phyloP scores from a whole-genome alignment of 1,284 basidiomycete genomes.

The Sutorius eximius region DNA sequence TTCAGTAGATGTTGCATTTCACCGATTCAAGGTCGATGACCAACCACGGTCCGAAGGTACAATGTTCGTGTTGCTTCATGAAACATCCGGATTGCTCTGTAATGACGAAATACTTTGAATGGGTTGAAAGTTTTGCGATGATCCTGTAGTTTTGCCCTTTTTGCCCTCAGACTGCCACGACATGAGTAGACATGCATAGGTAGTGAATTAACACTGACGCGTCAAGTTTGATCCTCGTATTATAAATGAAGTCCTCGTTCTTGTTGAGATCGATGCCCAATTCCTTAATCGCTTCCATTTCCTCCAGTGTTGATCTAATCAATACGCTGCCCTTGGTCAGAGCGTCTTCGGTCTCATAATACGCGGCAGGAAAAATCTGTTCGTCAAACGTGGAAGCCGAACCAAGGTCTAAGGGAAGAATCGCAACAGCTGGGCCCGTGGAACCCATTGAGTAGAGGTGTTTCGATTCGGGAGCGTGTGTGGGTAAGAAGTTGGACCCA shows the following conservation, averaged over 20 bases:
- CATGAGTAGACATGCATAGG: not conserved
- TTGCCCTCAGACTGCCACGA: not conserved
- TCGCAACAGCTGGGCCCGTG: not conserved
- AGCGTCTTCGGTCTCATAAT: not conserved
- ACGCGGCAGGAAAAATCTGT: conserved; percentile 11
- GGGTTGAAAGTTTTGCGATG: conserved; percentile 11
- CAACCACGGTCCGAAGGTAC: too few relatives aligned
- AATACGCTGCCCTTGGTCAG: conserved; percentile 15
- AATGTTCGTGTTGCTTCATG: too few relatives aligned
- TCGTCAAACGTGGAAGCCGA: not conserved
- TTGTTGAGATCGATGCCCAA: conserved; percentile 4
- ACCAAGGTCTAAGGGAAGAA: conserved; percentile 17
- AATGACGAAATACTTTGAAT: conserved; percentile 6
- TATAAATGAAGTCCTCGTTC: not conserved
- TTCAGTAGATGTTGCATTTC: too few relatives aligned
- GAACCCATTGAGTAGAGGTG: conserved; percentile 2
- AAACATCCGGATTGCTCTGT: conserved; percentile 6
- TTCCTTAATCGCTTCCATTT: conserved; percentile 5
- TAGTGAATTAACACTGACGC: conserved; percentile 2
- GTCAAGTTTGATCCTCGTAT: conserved; percentile 5
- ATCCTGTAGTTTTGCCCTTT: not conserved
- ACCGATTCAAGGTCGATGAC: too few relatives aligned
- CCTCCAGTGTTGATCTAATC: conserved; percentile 13
- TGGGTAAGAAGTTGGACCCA: not conserved
- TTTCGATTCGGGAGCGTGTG: not conserved